Conservation (phyloP, 257 asterid genomes). For the Petrea volubilis region DNA sequence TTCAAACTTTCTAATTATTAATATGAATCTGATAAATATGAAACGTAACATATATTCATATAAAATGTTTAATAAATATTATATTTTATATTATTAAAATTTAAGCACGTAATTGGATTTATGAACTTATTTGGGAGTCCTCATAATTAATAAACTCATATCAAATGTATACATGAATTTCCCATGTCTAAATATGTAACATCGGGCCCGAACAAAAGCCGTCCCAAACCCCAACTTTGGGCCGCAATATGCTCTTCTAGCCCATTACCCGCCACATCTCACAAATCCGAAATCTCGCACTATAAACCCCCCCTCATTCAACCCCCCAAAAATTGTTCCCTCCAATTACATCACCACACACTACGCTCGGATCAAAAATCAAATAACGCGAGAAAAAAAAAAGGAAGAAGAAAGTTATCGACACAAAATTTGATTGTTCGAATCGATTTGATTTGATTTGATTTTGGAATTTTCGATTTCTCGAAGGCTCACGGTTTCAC, state of each 20-base stretch:
- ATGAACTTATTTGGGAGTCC: no score
- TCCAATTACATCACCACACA: conserved; percentile 28
- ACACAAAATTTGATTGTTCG: background rate
- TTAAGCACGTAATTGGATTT: no score
- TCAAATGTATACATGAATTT: no score
- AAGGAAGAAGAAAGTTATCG: background rate
- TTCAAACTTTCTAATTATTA: no score
- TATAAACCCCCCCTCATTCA: conserved; percentile 23
- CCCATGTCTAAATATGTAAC: no score
- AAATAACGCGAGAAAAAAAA: background rate
- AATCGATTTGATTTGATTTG: background rate
- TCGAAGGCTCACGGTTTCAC: conserved; percentile 3
- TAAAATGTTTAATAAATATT: no score
- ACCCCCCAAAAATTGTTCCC: conserved; percentile 15
- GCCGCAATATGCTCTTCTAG: background rate
- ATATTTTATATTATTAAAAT: no score
- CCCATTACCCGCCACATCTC: conserved; percentile 17
- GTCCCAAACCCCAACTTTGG: background rate
- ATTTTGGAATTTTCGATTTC: background rate
- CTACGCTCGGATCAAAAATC: background rate
- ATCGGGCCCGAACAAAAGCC: background rate
- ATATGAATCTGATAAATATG: no score
- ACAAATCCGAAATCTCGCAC: background rate
- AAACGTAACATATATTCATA: no score
- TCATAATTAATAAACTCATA: no score